Evolutionary conservation across 305 asterid genomes (phyloP), one percentile per base, ranked within the genome.

Genomic region (Solanum hybrid): DNA sequence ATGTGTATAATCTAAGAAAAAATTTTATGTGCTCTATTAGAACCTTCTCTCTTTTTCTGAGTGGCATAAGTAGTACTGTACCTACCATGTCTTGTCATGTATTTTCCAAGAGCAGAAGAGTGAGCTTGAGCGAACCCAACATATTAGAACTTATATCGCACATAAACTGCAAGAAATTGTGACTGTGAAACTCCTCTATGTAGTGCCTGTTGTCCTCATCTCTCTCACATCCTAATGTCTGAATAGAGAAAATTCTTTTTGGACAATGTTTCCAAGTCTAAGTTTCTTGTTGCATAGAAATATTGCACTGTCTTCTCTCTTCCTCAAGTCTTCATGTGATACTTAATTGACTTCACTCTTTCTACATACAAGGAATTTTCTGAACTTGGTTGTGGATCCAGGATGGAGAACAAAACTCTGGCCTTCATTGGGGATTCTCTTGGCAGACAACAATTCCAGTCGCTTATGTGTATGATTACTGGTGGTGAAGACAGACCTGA

Each of bases 401-500:
- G 99, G 94, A 95, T 97, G 99, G 89, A 79, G 89, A 92, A 94
- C 92, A 95, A 95, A 92, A 95, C 98, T 60, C 93, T 97, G 90
- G 99, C 99, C 38, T 94, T 96, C 89, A 91, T 97, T 51, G 99
- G 99, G 86, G 99, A 97, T 94, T 97, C 99, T 75, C 93, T 96
- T 29, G 99, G 99, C 73, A 94, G 99, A 82, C 98, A 97, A 94
- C 99, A 97, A 92, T 97, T 96, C 91, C 99, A 96, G 84, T 96
- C 99, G 35, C 90, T 96, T 78, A 96, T 96, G 99, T 97, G 99
- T 93, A 95, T 97, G 99, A 92, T 93, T 86, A 94, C 98, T 11
- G 96, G 95, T 86, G 99, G 99, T 10, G 93, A 95, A 91, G 97
- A 95, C 88, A 94, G 96, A 82, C 92, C 94, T 3, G 98, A 95